phyloP scores from a whole-genome alignment of 352 stramenopile species.

The Globisporangium parvum region DNA sequence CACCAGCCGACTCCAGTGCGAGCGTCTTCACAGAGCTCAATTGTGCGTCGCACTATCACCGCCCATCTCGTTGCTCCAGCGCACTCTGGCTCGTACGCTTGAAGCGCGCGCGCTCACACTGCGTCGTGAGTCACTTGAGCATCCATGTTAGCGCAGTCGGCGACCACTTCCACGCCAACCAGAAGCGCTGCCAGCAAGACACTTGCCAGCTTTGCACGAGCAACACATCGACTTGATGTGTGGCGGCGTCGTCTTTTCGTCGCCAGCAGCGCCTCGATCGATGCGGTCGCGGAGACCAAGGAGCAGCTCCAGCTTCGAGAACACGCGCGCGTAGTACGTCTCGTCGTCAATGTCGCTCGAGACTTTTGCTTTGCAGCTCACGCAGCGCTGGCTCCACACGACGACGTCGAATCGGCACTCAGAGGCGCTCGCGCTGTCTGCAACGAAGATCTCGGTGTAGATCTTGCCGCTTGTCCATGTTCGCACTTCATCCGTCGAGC shows the following conservation, averaged over 20 bases:
- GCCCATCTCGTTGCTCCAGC: too few relatives aligned
- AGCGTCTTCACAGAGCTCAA: too few relatives aligned
- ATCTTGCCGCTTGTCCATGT: conserved; percentile 18
- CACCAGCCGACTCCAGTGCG: too few relatives aligned
- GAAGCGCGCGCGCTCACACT: too few relatives aligned
- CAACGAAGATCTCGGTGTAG: conserved; percentile 19
- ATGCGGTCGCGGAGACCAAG: conserved; percentile 11
- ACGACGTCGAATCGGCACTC: conserved; percentile 15
- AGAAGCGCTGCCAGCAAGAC: neutral
- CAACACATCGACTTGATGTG: conserved; percentile 18
- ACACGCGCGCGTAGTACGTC: conserved; percentile 17
- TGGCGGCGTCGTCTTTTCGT: conserved; percentile 14
- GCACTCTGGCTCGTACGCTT: too few relatives aligned
- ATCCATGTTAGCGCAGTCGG: too few relatives aligned
- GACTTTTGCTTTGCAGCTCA: conserved; percentile 11
- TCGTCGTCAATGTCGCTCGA: conserved; percentile 12
- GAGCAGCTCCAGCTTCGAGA: conserved; percentile 20
- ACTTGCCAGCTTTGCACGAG: conserved; percentile 20
- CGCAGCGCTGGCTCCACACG: conserved; percentile 22
- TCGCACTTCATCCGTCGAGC: neutral
- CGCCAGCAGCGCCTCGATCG: neutral
- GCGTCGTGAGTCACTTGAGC: too few relatives aligned
- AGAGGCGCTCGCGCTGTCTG: neutral
- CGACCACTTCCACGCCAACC: too few relatives aligned
- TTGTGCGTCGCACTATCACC: too few relatives aligned